Evolutionary conservation across 768 basidiomycete genomes (phyloP).

Genomic region (Candolleomyces efflorescens): DNA sequence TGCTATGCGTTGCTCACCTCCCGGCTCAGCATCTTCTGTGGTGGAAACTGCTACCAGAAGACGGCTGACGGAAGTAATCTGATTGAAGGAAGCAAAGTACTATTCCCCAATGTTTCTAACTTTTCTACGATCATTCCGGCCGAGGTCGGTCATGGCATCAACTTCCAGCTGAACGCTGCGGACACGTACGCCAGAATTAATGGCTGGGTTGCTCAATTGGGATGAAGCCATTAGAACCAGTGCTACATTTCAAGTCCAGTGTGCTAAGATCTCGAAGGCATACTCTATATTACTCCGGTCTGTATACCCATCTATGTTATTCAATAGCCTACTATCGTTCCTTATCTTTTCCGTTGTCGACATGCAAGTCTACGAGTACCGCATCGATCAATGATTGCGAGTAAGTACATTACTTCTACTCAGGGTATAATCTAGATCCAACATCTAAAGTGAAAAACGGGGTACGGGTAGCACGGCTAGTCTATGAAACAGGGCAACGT

Average conservation of each 20-base stretch:
- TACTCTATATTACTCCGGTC: no score
- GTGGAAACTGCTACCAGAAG: conserved; percentile 16
- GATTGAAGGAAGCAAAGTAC: neutral
- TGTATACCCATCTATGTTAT: no score
- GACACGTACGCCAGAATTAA: conserved; percentile 11
- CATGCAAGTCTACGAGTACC: no score
- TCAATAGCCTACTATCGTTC: no score
- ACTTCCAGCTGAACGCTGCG: conserved; percentile 13
- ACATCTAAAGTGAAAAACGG: neutral
- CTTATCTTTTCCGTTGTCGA: no score
- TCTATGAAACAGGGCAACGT: conserved; percentile 2
- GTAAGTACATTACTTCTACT: neutral
- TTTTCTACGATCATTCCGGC: conserved; percentile 12
- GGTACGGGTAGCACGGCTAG: neutral
- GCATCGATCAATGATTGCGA: neutral
- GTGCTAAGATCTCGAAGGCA: no score
- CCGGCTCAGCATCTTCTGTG: conserved; percentile 14
- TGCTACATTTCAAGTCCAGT: no score
- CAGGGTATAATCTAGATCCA: neutral
- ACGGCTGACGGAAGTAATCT: conserved; percentile 6
- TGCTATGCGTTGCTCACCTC: neutral
- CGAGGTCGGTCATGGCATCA: conserved; percentile 17
- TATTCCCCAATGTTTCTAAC: conserved; percentile 11
- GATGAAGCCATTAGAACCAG: neutral
- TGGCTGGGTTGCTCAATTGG: conserved; percentile 12